A percentile compares a stretch with the other conserved stretches of the same genome.
Evolutionary conservation across 257 asterid species (phyloP).

Genomic region (Capsicum pubescens): DNA sequence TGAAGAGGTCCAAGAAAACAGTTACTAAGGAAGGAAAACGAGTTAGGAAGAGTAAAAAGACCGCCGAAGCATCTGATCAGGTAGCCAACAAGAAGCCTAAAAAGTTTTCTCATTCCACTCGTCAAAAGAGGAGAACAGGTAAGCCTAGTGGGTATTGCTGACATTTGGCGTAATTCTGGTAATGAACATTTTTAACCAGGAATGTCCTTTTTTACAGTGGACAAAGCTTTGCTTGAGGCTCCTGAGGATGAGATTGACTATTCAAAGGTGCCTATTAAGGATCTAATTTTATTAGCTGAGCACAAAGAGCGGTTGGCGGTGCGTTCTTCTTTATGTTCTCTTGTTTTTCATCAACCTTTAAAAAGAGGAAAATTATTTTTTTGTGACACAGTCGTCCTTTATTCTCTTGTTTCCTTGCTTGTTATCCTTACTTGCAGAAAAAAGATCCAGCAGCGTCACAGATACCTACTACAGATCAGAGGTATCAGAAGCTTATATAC

Average conservation of each 20-base stretch:
- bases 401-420: constrained; percentile 35
- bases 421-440: constrained; percentile 55
- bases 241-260: constrained; percentile 82
- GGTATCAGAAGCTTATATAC: constrained; percentile 46
- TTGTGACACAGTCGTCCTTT: constrained; percentile 11
- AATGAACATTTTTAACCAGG: neutral
- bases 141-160: constrained; percentile 26
- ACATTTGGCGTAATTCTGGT: neutral
- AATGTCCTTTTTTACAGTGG: constrained; percentile 53
- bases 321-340: constrained; percentile 20
- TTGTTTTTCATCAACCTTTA: constrained; percentile 15
- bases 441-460: constrained; percentile 49
- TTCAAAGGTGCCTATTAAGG: constrained; percentile 67
- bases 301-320: constrained; percentile 71
- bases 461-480: constrained; percentile 46
- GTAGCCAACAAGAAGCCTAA: constrained; percentile 57
- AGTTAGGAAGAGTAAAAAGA: constrained; percentile 60
- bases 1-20: constrained; percentile 50
- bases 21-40: constrained; percentile 57
- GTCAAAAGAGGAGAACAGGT: constrained; percentile 68
- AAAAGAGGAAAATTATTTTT: neutral
- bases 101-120: constrained; percentile 77
- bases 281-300: constrained; percentile 78
- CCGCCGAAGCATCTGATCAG: constrained; percentile 53
- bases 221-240: constrained; percentile 68